These are phyloP conservation scores for Trifolium repens DNA, from an alignment of 306 rosid species.

Conservation along the genomic window DNA sequence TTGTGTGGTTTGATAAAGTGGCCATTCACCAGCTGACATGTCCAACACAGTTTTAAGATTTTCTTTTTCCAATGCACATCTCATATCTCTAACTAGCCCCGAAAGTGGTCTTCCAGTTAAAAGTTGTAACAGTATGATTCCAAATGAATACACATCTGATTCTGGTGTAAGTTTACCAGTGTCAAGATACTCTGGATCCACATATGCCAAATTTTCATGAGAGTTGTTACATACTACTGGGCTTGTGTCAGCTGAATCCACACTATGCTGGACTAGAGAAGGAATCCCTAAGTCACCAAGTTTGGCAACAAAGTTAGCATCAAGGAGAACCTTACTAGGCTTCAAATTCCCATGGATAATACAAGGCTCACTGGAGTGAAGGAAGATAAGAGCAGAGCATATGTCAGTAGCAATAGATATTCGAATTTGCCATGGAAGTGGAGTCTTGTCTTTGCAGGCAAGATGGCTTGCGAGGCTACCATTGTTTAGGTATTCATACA, in stretches of 20 bases:
- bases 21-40: conserved; percentile 95
- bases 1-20: conserved; percentile 61
- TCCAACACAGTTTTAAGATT: conserved; percentile 67
- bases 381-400: conserved; percentile 86
- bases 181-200: conserved; percentile 76
- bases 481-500: conserved; percentile 78
- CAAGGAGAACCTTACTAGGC: conserved; percentile 86
- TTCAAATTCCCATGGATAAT: conserved; percentile 86
- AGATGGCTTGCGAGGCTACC: conserved; percentile 86
- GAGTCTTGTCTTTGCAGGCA: conserved; percentile 53
- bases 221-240: conserved; percentile 24
- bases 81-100: conserved; percentile 68
- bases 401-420: conserved; percentile 68
- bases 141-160: conserved; percentile 87
- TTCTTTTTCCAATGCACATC: conserved; percentile 68
- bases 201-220: conserved; percentile 52
- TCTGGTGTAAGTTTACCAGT: conserved; percentile 67
- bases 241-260: conserved; percentile 47
- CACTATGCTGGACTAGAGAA: conserved; percentile 57
- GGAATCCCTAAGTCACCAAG: conserved; percentile 71
- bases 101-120: conserved; percentile 68
- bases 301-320: conserved; percentile 77
- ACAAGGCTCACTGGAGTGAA: conserved; percentile 71
- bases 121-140: conserved; percentile 69
- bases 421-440: conserved; percentile 90